These are phyloP conservation scores for Cyclostephanos tholiformis DNA, from an alignment of 108 stramenopile species.

Conservation along the genomic window DNA sequence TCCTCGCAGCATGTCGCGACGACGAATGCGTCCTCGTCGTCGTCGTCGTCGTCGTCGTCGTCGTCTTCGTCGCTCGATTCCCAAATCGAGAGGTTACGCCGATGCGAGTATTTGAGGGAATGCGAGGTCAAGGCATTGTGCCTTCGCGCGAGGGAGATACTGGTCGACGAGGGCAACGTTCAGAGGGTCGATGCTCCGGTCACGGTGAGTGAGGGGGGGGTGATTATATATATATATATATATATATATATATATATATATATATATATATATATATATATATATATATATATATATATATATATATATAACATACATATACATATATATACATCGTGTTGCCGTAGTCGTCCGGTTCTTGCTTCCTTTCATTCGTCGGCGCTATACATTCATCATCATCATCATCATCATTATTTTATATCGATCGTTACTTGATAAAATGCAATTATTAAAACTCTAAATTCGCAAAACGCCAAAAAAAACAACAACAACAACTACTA, in stretches of 20 bases:
- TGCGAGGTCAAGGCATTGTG: constrained; percentile 98
- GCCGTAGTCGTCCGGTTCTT: no score
- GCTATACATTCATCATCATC: no score
- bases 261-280: no score
- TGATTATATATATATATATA: neutral
- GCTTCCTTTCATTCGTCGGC: no score
- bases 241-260: no score
- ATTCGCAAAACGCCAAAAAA: neutral
- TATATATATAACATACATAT: no score
- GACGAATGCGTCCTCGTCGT: neutral
- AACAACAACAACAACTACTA: no score
- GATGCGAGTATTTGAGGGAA: constrained; percentile 98
- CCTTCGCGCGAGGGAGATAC: constrained; percentile 94
- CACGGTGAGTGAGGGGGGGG: constrained; percentile 67
- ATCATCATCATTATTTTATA: no score
- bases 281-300: no score
- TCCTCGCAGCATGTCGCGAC: neutral
- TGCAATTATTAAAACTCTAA: no score
- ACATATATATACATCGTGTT: no score
- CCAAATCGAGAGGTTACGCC: constrained; percentile 92
- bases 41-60: neutral
- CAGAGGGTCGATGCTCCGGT: constrained; percentile 98
- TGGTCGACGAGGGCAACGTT: constrained; percentile 99
- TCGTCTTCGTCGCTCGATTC: constrained; percentile 69
- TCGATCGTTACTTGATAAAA: no score